Evolutionary conservation across 805 yeast species (phyloP).

Genomic region (Lachancea waltii): DNA sequence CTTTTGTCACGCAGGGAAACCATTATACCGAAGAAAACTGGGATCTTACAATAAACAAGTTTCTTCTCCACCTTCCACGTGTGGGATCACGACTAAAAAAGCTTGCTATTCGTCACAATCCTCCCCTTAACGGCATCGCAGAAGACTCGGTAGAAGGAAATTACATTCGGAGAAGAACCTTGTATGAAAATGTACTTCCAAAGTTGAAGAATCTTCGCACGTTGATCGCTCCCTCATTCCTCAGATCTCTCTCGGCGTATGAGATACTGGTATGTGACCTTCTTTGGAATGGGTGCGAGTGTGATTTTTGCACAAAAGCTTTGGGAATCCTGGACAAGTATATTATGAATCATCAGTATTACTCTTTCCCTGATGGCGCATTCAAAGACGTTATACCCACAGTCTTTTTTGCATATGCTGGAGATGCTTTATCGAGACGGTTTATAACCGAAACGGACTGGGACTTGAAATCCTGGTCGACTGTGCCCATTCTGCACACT

Average conservation of each 20-base stretch:
- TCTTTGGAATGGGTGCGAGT: slow-evolving; percentile 73
- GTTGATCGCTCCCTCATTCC: slow-evolving; percentile 51
- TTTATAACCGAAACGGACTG: slow-evolving; percentile 18
- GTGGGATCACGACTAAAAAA: slow-evolving; percentile 30
- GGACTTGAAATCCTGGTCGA: slow-evolving; percentile 29
- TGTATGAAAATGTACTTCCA: slow-evolving; percentile 47
- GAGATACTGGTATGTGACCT: slow-evolving; percentile 65
- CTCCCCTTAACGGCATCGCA: slow-evolving; percentile 52
- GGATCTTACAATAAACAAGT: slow-evolving; percentile 43
- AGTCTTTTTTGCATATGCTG: slow-evolving; percentile 47
- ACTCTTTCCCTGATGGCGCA: slow-evolving; percentile 38
- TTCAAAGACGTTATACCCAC: slow-evolving; percentile 59
- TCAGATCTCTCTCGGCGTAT: slow-evolving; percentile 57
- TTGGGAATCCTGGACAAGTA: slow-evolving; percentile 52
- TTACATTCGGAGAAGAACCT: slow-evolving; percentile 48
- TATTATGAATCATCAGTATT: slow-evolving; percentile 58
- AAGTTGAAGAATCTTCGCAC: slow-evolving; percentile 36
- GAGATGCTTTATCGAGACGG: slow-evolving; percentile 39
- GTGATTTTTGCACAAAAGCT: slow-evolving; percentile 46
- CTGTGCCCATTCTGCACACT: slow-evolving; percentile 30
- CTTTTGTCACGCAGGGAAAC: slow-evolving; percentile 32
- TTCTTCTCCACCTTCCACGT: slow-evolving; percentile 35
- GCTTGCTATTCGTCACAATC: slow-evolving; percentile 50
- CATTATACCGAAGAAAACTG: slow-evolving; percentile 49
- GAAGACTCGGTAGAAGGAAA: slow-evolving; percentile 71